Evolutionary conservation across 257 asterid genomes (phyloP).

Genomic region (Scutellaria galericulata): DNA sequence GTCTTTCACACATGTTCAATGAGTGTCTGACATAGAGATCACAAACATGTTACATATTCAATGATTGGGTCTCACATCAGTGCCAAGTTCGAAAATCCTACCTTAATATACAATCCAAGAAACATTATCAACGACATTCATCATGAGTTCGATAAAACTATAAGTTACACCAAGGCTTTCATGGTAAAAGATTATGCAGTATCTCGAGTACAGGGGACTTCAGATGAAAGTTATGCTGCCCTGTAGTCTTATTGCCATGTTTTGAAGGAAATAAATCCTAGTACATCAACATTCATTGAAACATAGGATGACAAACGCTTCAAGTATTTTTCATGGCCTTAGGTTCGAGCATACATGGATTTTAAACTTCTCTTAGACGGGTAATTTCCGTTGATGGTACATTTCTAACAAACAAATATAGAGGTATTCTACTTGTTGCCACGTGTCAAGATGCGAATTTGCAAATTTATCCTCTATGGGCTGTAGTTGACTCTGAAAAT

Average conservation of each 20-base stretch:
- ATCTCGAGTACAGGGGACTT: neutral
- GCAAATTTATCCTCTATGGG: conserved; percentile 19
- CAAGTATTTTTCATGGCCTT: conserved; percentile 9
- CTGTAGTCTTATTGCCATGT: neutral
- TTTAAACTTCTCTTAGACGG: neutral
- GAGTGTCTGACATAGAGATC: neutral
- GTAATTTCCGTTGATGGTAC: conserved; percentile 16
- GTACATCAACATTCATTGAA: neutral
- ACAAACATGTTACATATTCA: conserved; percentile 4
- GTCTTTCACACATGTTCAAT: conserved; percentile 13
- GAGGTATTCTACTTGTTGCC: neutral
- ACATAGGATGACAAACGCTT: neutral
- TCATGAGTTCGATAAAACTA: neutral
- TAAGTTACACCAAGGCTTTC: conserved; percentile 4
- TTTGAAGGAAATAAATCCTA: neutral
- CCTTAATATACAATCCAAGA: neutral
- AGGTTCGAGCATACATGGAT: neutral
- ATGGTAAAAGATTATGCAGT: neutral
- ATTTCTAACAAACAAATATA: neutral
- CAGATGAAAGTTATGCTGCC: neutral
- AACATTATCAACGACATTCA: neutral
- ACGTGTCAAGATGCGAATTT: conserved; percentile 5
- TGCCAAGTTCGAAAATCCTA: neutral
- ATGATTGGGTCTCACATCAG: neutral
- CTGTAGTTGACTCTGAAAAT: neutral